Base-by-base conservation (phyloP, 2,329 filamentous ascomycete species). In the Harringtonia lauricola region DNA sequence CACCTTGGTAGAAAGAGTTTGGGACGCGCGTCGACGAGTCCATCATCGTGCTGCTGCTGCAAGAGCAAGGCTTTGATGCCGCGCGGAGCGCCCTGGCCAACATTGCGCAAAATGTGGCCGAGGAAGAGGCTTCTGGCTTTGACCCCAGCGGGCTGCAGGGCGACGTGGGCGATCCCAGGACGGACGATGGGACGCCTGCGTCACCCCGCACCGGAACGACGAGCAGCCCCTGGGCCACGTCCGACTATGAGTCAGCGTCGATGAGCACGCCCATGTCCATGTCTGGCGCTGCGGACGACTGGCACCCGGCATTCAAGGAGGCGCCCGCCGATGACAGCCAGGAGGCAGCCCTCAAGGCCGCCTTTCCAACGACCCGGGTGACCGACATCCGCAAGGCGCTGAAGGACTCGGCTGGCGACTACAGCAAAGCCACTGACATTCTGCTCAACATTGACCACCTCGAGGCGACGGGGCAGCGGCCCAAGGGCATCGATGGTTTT, bases 401-500 rank as follows among this genome's bases (percentile, higher is more conserved):
- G 41, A 76, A 75, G 51, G 85, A 86, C 54, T 76, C 71, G 26
- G 70, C 74, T 12, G 76, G 81, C 1, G 76, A 86, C 51, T 74
- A 85, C 33, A 75, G 80, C 46, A 68, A 70, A 14, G 78, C 86
- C 2, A 79, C 94, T 49, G 87, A 95, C 53, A 79, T 87, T 46
- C 66, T 96, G 13, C 71, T 95, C 28, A 94, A 84, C 51, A 70
- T 86, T 14, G 78, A 84, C 18, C 87, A 82, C 55, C 79, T 95
- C 5, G 78, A 86, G 46, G 77, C 87, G 45, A 72, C 69, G 1
- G 74, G 74, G 0, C 68, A 76, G 43, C 67, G 73, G 2, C 66
- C 71, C 2, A 90, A 84, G 57, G 86, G 88, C 0, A 68, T 95
- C n/a, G 87, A 95, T 46, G 87, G 76, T 0, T 95, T 95, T 57